phyloP scores from a whole-genome alignment of 768 basidiomycete species.

The Cystobasidium onofrii region DNA sequence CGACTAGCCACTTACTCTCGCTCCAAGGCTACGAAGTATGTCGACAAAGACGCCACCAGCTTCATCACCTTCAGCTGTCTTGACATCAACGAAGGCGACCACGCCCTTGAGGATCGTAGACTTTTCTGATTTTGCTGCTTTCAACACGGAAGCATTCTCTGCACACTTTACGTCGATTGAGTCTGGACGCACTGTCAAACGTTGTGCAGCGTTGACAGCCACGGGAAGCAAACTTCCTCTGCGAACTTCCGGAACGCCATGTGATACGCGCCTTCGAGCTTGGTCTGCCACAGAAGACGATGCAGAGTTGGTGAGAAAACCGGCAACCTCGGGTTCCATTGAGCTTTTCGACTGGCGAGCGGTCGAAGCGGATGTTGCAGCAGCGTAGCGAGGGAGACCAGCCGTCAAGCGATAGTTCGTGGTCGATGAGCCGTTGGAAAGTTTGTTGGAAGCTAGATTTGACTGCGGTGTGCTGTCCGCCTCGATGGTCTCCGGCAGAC shows the following conservation, averaged over 20 bases:
- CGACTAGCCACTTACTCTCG: conserved; percentile 54
- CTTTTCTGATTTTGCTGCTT: neutral
- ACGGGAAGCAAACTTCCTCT: conserved; percentile 12
- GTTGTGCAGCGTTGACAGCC: conserved; percentile 6
- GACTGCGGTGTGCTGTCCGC: neutral
- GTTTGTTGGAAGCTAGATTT: neutral
- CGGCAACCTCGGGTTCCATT: neutral
- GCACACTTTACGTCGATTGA: neutral
- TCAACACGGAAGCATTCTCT: neutral
- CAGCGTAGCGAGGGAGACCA: conserved; percentile 5
- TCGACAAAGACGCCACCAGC: conserved; percentile 72
- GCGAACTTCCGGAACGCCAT: neutral
- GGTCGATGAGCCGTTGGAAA: no score
- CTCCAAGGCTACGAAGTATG: conserved; percentile 70
- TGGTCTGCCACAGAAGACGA: neutral
- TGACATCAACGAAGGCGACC: conserved; percentile 74
- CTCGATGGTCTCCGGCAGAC: neutral
- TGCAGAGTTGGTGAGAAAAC: neutral
- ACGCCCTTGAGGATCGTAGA: conserved; percentile 49
- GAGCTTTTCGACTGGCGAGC: neutral
- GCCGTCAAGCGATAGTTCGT: neutral
- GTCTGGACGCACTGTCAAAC: neutral
- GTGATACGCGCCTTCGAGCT: neutral
- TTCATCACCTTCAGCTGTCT: conserved; percentile 65
- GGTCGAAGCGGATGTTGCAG: neutral